A percentile compares a stretch with the other conserved stretches of the same genome.
phyloP scores from a whole-genome alignment of 2,329 filamentous ascomycete species.

The Huntiella abstrusa region DNA sequence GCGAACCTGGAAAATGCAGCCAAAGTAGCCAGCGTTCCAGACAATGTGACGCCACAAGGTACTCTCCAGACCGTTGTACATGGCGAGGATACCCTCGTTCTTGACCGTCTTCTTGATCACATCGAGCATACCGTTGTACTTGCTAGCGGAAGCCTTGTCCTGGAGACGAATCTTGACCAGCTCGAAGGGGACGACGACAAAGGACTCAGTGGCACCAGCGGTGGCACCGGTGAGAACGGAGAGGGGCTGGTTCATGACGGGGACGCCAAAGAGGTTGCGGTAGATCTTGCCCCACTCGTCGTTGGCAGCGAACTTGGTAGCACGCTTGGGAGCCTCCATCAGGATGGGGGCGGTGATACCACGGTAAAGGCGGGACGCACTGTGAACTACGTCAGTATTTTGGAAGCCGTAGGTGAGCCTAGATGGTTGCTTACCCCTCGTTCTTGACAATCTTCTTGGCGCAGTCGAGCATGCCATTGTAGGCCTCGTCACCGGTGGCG shows the following conservation, averaged over 20 bases:
- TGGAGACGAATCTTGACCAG: conserved; percentile 96
- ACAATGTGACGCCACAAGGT: conserved; percentile 83
- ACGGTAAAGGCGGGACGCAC: conserved; percentile 78
- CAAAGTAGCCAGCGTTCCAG: conserved; percentile 95
- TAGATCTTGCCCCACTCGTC: conserved; percentile 96
- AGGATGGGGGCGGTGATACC: conserved; percentile 90
- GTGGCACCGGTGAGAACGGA: conserved; percentile 87
- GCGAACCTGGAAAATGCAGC: conserved; percentile 94
- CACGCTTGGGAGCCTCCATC: conserved; percentile 88
- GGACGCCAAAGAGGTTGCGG: conserved; percentile 63
- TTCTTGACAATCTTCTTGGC: conserved; percentile 92
- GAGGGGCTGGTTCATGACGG: conserved; percentile 79
- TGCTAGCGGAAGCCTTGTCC: conserved; percentile 80
- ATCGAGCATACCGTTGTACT: conserved; percentile 68
- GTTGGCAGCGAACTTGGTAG: conserved; percentile 97
- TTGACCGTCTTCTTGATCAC: conserved; percentile 65
- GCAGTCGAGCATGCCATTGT: conserved; percentile 96
- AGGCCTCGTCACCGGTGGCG: conserved; percentile 56
- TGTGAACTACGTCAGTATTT: conserved; percentile 18
- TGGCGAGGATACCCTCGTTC: conserved; percentile 64
- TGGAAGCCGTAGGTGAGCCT: neutral
- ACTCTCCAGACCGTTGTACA: conserved; percentile 94
- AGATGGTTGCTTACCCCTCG: conserved; percentile 53
- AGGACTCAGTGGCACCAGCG: conserved; percentile 85
- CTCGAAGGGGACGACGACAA: conserved; percentile 96